phyloP scores from a whole-genome alignment of 768 basidiomycete species.

The Tylopilus rubrobrunneus region DNA sequence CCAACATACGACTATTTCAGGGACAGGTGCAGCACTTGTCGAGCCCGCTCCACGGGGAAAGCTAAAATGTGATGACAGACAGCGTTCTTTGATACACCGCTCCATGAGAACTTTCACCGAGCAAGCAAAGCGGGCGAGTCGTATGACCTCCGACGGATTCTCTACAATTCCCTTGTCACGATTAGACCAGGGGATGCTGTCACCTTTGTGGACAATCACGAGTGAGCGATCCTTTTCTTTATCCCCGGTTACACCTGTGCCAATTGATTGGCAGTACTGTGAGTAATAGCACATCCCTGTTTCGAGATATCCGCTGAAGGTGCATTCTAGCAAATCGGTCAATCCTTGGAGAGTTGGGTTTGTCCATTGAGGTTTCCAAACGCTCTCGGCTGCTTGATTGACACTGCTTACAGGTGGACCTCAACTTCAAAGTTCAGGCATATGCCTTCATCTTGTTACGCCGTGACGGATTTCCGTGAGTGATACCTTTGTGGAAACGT shows the following conservation, averaged over 20 bases:
- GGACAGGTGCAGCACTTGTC: conserved; percentile 49
- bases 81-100: conserved; percentile 87
- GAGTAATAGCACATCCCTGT: conserved; percentile 31
- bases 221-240: conserved; percentile 44
- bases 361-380: conserved; percentile 13
- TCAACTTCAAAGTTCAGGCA: conserved; percentile 73
- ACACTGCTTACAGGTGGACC: conserved; percentile 47
- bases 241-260: background rate
- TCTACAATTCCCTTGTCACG: conserved; percentile 66
- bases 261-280: conserved; percentile 52
- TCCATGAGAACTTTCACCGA: conserved; percentile 78
- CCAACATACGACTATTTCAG: conserved; percentile 57
- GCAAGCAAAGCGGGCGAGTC: conserved; percentile 65
- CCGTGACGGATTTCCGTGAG: conserved; percentile 69
- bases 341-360: conserved; percentile 82
- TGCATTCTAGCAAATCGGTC: conserved; percentile 54
- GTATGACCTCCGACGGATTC: conserved; percentile 75
- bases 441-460: conserved; percentile 78
- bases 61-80: conserved; percentile 42
- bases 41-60: background rate
- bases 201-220: conserved; percentile 88
- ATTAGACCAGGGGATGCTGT: conserved; percentile 76
- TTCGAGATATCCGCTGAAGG: background rate
- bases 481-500: conserved; percentile 8
- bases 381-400: background rate